These are phyloP conservation scores for Leishmania turanica DNA, from an alignment of 208 protist genomes.

Conservation along the genomic window DNA sequence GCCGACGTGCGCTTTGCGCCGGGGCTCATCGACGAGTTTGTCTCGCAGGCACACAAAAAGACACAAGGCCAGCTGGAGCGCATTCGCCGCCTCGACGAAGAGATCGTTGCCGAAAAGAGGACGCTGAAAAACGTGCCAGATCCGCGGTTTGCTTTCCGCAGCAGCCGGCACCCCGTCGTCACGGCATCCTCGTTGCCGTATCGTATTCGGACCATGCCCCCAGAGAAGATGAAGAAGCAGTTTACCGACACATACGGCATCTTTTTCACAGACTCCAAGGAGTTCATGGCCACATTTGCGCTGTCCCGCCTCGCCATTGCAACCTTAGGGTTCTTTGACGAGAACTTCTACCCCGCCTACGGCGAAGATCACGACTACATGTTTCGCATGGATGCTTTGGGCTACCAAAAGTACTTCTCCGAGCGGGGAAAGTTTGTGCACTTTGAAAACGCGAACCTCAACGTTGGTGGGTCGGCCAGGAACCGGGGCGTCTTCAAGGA, in stretches of 20 bases:
- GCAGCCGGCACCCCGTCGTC: slow-evolving; percentile 9
- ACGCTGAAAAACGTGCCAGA: not conserved
- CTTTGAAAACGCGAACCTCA: slow-evolving; percentile 32
- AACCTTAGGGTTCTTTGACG: slow-evolving; percentile 53
- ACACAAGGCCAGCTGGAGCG: slow-evolving; percentile 11
- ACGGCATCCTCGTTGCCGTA: slow-evolving; percentile 47
- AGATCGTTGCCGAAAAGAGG: slow-evolving; percentile 23
- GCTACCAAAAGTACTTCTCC: slow-evolving; percentile 30
- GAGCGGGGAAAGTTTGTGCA: slow-evolving; percentile 16
- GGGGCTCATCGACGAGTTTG: slow-evolving; percentile 17
- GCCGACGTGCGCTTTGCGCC: slow-evolving; percentile 38
- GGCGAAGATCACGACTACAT: slow-evolving; percentile 54
- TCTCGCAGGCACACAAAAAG: slow-evolving; percentile 1
- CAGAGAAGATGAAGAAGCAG: slow-evolving; percentile 10
- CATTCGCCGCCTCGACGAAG: slow-evolving; percentile 5
- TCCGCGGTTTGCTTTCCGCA: slow-evolving; percentile 20
- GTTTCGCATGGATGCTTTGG: slow-evolving; percentile 27
- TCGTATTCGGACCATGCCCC: slow-evolving; percentile 38
- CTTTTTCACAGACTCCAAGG: slow-evolving; percentile 30
- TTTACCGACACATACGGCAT: slow-evolving; percentile 25
- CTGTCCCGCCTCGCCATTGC: slow-evolving; percentile 44
- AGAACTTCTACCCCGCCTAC: slow-evolving; percentile 64
- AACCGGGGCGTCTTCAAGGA: slow-evolving; percentile 19
- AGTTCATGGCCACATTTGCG: slow-evolving; percentile 36
- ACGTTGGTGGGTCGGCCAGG: not conserved